These are phyloP conservation scores for Hevea brasiliensis DNA, from an alignment of 345 rosid genomes.

Conservation along the genomic window DNA sequence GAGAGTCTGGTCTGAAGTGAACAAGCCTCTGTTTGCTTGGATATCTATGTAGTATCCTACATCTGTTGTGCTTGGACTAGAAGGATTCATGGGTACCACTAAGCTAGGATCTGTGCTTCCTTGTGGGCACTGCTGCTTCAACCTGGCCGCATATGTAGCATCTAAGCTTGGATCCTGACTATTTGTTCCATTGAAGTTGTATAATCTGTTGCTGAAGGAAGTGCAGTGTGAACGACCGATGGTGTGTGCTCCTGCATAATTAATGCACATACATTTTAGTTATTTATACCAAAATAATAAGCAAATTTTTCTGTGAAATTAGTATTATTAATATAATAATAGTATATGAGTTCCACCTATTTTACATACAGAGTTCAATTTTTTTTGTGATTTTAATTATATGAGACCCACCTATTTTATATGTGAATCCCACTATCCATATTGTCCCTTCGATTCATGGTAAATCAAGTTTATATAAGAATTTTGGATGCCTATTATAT, in stretches of 20 bases:
- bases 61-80: constrained; percentile 15
- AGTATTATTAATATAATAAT: too few relatives aligned
- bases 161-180: constrained; percentile 27
- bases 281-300: too few relatives aligned
- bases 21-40: constrained; percentile 24
- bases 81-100: constrained; percentile 29
- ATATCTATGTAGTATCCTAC: constrained; percentile 18
- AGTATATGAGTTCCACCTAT: too few relatives aligned
- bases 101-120: constrained; percentile 8
- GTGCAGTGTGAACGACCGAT: constrained; percentile 26
- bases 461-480: too few relatives aligned
- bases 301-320: too few relatives aligned
- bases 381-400: too few relatives aligned
- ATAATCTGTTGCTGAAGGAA: constrained; percentile 23
- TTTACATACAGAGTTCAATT: too few relatives aligned
- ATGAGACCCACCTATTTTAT: too few relatives aligned
- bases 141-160: constrained; percentile 10
- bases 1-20: constrained; percentile 30
- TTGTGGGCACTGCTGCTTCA: constrained; percentile 28
- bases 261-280: too few relatives aligned
- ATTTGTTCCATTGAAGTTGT: constrained; percentile 20
- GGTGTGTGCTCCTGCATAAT: constrained; percentile 27
- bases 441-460: too few relatives aligned
- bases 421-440: too few relatives aligned
- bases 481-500: too few relatives aligned